Evolutionary conservation across 1,284 basidiomycete species (phyloP).

Genomic region (Puccinia coronata): DNA sequence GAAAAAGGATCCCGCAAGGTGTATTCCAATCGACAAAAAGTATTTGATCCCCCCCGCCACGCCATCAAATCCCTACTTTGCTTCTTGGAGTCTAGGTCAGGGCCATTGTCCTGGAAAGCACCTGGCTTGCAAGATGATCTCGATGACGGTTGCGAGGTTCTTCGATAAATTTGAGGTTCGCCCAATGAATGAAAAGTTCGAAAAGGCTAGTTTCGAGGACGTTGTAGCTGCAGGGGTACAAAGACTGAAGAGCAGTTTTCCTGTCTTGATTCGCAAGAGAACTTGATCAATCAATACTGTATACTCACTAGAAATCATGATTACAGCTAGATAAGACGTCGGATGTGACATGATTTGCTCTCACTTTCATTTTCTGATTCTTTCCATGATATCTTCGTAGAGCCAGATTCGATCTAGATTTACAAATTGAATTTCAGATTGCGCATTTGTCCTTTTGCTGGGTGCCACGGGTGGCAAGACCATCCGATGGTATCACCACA

Average conservation of each 20-base stretch:
- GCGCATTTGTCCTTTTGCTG: no score
- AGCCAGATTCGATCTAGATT: no score
- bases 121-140: conserved; percentile 47
- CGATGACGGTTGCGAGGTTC: conserved; percentile 36
- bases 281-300: neutral
- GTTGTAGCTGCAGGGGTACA: conserved; percentile 41
- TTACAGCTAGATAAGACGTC: no score
- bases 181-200: neutral
- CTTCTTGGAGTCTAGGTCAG: conserved; percentile 43
- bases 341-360: no score
- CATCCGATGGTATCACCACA: no score
- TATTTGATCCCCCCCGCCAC: conserved; percentile 18
- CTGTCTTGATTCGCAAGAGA: conserved; percentile 27
- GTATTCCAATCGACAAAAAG: conserved; percentile 26
- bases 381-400: no score
- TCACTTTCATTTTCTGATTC: no score
- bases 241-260: conserved; percentile 29
- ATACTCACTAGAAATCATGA: no score
- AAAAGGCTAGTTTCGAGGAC: conserved; percentile 37
- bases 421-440: no score
- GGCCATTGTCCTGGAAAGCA: conserved; percentile 47
- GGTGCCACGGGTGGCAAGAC: no score
- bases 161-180: conserved; percentile 42
- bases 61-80: conserved; percentile 33
- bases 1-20: neutral